These are phyloP conservation scores for Solanum dulcamara DNA, from an alignment of 257 asterid species.

Conservation along the genomic window DNA sequence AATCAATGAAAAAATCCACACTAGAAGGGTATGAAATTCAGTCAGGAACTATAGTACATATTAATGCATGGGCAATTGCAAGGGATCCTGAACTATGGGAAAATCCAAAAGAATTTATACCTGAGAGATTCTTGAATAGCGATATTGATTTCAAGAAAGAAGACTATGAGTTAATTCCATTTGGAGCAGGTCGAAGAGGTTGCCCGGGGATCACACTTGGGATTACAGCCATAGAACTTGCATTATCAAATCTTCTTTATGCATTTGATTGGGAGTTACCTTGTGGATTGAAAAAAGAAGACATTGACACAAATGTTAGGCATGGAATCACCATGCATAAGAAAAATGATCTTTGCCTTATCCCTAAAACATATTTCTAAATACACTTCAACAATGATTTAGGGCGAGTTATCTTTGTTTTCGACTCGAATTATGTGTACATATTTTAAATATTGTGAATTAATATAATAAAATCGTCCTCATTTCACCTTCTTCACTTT, in stretches of 20 bases:
- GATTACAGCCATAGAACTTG: background rate
- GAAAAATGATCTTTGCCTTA: background rate
- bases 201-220: background rate
- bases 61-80: background rate
- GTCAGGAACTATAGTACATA: background rate
- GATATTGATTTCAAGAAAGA: background rate
- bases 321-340: background rate
- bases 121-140: background rate
- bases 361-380: background rate
- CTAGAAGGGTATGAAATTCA: background rate
- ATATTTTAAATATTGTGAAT: background rate
- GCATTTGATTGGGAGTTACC: background rate
- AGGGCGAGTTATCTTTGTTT: background rate
- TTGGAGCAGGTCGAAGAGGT: background rate
- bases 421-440: background rate
- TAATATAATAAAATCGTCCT: background rate
- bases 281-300: background rate
- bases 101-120: background rate
- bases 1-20: background rate
- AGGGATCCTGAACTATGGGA: background rate
- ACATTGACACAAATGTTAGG: background rate
- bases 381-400: background rate
- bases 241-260: background rate
- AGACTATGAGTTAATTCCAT: background rate
- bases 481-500: no score